These are phyloP conservation scores for Anthoceros angustus DNA, from an alignment of 225 moss, liverwort and hornwort genomes.

Conservation along the genomic window DNA sequence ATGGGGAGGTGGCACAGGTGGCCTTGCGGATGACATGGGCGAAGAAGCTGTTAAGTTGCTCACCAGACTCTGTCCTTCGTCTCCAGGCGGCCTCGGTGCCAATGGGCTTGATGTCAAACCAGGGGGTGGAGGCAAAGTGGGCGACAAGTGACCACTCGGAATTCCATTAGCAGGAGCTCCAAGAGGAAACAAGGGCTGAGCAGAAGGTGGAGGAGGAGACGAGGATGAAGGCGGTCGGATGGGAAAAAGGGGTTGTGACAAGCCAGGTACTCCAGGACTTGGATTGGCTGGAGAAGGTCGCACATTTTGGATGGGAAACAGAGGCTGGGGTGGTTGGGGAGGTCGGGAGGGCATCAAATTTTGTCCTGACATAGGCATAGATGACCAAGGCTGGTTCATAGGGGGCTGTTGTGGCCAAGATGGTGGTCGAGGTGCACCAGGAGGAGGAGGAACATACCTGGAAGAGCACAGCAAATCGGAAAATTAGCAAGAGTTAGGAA, in stretches of 20 bases:
- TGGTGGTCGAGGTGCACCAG: conserved; percentile 13
- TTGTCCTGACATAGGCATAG: conserved; percentile 12
- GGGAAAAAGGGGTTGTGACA: conserved; percentile 63
- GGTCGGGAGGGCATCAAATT: conserved; percentile 30
- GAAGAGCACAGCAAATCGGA: background rate
- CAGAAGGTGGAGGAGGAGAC: conserved; percentile 20
- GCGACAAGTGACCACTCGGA: conserved; percentile 23
- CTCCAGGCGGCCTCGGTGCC: conserved; percentile 24
- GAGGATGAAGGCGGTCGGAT: conserved; percentile 52
- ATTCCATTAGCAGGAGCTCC: conserved; percentile 26
- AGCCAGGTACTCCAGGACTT: conserved; percentile 38
- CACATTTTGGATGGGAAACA: conserved; percentile 56
- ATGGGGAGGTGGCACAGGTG: background rate
- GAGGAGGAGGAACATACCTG: conserved; percentile 25
- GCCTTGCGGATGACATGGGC: background rate
- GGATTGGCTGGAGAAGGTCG: conserved; percentile 35
- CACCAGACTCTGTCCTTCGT: conserved; percentile 25
- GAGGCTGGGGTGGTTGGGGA: conserved; percentile 56
- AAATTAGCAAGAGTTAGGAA: background rate
- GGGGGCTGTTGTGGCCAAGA: conserved; percentile 23
- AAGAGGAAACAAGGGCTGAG: conserved; percentile 50
- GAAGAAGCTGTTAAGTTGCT: conserved; percentile 6
- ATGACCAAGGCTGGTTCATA: conserved; percentile 21
- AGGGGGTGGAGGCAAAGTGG: conserved; percentile 14
- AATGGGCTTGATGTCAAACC: conserved; percentile 15